Evolutionary conservation across 257 asterid genomes (phyloP).

Genomic region (Datura wrightii): DNA sequence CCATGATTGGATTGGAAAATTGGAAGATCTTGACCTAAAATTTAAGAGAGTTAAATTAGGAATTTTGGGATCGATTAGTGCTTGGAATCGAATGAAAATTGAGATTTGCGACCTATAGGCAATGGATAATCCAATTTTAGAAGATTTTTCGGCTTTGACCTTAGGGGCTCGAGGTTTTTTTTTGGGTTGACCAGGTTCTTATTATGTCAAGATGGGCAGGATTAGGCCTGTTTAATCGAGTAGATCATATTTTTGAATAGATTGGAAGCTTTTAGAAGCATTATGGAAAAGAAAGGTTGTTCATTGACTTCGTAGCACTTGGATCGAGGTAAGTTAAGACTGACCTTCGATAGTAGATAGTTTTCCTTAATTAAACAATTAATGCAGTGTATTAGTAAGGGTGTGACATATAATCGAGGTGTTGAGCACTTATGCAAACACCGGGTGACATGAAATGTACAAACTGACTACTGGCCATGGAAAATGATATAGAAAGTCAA

Average conservation of each 20-base stretch:
- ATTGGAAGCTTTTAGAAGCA: neutral
- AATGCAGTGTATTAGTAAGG: neutral
- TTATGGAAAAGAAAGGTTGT: neutral
- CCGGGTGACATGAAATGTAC: neutral
- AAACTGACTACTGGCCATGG: too few species aligned
- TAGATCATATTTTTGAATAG: neutral
- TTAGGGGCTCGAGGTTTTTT: neutral
- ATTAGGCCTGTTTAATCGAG: neutral
- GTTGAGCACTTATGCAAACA: neutral
- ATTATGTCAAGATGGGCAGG: neutral
- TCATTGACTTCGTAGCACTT: neutral
- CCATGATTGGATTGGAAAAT: neutral
- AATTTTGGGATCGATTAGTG: neutral
- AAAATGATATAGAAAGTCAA: too few species aligned
- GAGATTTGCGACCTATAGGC: neutral
- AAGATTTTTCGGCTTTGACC: neutral
- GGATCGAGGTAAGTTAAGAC: neutral
- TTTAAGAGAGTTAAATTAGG: neutral
- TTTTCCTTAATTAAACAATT: neutral
- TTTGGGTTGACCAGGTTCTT: neutral
- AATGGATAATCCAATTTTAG: neutral
- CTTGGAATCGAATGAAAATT: neutral
- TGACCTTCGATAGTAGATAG: neutral
- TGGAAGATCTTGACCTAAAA: too few species aligned
- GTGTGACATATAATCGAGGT: neutral